Conservation (phyloP, 2,329 filamentous ascomycete genomes). For the Sclerotinia sclerotiorum region DNA sequence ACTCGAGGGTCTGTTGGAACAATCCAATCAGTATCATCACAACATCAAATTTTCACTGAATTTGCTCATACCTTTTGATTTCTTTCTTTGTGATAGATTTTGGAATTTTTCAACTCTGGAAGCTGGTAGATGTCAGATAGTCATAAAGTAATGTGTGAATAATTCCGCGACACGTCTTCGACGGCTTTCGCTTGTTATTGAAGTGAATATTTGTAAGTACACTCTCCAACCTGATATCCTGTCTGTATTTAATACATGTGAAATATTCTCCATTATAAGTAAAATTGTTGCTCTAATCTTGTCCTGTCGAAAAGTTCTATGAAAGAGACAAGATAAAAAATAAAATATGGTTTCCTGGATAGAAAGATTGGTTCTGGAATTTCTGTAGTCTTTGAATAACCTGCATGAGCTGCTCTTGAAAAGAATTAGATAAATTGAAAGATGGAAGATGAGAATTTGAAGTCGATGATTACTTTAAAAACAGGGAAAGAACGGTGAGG, state of each 20-base stretch:
- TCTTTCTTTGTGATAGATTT: not conserved
- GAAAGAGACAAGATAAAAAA: not conserved
- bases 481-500: not conserved
- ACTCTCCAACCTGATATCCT: not conserved
- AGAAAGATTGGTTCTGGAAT: not conserved
- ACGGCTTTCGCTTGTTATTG: not conserved
- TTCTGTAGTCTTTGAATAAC: not conserved
- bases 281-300: not conserved
- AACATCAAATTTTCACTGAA: too few species aligned
- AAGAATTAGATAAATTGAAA: not conserved
- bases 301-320: accelerated
- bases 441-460: too few species aligned
- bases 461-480: not conserved
- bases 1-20: not conserved
- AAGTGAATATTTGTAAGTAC: not conserved
- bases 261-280: not conserved
- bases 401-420: accelerated
- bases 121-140: not conserved
- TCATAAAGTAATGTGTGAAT: not conserved
- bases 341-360: too few species aligned
- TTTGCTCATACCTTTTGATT: not conserved
- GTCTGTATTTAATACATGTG: not conserved
- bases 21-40: not conserved
- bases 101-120: too few species aligned
- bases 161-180: not conserved